These are phyloP conservation scores for Pichia kudriavzevii DNA, from an alignment of 1,139 yeast genomes.

Conservation along the genomic window DNA sequence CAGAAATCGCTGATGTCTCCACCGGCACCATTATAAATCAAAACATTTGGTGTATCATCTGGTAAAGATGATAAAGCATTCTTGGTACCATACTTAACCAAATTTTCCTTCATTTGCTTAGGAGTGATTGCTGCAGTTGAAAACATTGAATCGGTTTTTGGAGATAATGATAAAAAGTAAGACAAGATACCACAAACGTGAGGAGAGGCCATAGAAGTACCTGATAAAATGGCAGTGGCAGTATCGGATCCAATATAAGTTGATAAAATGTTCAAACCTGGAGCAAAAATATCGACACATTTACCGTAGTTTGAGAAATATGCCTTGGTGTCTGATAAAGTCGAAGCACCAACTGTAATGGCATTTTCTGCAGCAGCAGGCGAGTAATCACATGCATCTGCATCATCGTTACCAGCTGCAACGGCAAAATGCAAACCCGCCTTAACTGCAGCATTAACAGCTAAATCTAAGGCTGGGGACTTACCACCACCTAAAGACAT, in stretches of 20 bases:
- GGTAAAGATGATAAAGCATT: conserved; percentile 65
- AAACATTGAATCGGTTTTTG: conserved; percentile 71
- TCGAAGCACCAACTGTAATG: conserved; percentile 78
- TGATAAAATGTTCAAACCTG: conserved; percentile 73
- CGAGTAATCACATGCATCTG: conserved; percentile 77
- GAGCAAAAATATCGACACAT: conserved; percentile 82
- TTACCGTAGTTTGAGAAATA: conserved; percentile 76
- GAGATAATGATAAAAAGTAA: conserved; percentile 87
- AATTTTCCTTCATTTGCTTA: conserved; percentile 78
- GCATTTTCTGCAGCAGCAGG: conserved; percentile 76
- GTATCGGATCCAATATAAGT: conserved; percentile 81
- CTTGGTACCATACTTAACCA: conserved; percentile 73
- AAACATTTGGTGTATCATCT: conserved; percentile 73
- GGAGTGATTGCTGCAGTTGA: conserved; percentile 60
- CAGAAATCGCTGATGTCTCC: conserved; percentile 70
- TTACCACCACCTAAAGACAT: conserved; percentile 89
- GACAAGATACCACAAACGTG: conserved; percentile 88
- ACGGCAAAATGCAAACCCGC: conserved; percentile 81
- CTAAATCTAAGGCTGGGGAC: conserved; percentile 73
- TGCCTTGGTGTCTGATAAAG: conserved; percentile 67
- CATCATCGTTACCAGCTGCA: conserved; percentile 85
- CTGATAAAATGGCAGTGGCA: conserved; percentile 87
- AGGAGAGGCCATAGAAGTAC: conserved; percentile 99
- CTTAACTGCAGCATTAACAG: conserved; percentile 75
- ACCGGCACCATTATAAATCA: conserved; percentile 93